phyloP scores from a whole-genome alignment of 2,329 filamentous ascomycete genomes.

The Talaromyces sp. region DNA sequence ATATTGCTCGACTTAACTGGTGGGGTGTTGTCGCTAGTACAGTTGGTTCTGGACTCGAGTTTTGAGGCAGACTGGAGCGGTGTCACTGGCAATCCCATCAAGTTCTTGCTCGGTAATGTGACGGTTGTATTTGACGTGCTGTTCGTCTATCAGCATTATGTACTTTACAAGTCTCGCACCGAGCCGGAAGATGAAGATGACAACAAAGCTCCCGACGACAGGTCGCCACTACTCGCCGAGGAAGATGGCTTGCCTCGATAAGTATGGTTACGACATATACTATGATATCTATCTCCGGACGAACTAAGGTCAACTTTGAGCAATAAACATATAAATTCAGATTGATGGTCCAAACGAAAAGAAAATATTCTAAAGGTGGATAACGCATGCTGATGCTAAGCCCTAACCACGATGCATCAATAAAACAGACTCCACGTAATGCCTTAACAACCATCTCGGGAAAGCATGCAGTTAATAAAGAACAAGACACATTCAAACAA shows the following conservation, averaged over 20 bases:
- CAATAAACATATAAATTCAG: background rate
- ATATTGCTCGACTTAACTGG: slow-evolving; percentile 81
- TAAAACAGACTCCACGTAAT: background rate
- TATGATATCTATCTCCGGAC: background rate
- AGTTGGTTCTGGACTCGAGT: slow-evolving; percentile 80
- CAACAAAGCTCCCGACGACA: slow-evolving; percentile 21
- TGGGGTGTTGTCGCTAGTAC: slow-evolving; percentile 73
- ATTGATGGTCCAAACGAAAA: background rate
- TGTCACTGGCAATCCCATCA: slow-evolving; percentile 85
- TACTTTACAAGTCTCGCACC: slow-evolving; percentile 57
- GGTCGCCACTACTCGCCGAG: slow-evolving; percentile 30
- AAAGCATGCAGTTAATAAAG: background rate
- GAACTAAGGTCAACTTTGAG: background rate
- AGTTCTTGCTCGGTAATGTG: slow-evolving; percentile 80
- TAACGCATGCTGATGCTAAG: background rate
- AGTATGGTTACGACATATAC: background rate
- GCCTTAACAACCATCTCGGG: background rate
- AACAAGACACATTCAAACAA: background rate
- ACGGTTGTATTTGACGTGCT: slow-evolving; percentile 80
- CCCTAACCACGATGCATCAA: slow-evolving; percentile 1
- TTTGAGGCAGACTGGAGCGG: slow-evolving; percentile 85
- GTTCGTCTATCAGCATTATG: slow-evolving; percentile 85
- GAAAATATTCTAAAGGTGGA: background rate
- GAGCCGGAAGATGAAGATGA: slow-evolving; percentile 24
- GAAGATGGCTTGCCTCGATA: slow-evolving; percentile 12